A percentile compares a stretch with the other conserved stretches of the same genome.
phyloP scores from a whole-genome alignment of 306 rosid genomes.

The Vicia villosa region DNA sequence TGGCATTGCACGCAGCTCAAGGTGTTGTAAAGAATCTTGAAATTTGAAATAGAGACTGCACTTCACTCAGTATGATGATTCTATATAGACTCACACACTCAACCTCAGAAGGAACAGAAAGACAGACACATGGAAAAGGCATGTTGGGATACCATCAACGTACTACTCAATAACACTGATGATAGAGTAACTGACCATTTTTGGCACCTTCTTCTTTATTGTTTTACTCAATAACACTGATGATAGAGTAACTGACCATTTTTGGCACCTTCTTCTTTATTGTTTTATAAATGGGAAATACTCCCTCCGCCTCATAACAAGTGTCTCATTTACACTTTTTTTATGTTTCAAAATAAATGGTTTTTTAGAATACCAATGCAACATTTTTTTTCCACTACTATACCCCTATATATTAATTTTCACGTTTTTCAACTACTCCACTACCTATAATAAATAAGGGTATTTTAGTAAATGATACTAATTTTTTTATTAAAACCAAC shows the following conservation, averaged over 20 bases:
- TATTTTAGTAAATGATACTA: too few species aligned
- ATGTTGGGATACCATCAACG: constrained; percentile 16
- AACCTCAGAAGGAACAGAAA: constrained; percentile 19
- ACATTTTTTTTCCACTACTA: too few species aligned
- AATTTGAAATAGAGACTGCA: constrained; percentile 28
- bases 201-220: constrained; percentile 15
- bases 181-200: constrained; percentile 12
- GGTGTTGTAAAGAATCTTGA: constrained; percentile 27
- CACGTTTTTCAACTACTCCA: too few species aligned
- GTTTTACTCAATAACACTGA: not conserved
- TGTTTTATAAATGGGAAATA: too few species aligned
- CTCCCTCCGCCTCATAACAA: too few species aligned
- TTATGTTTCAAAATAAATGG: too few species aligned
- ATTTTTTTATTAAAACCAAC: too few species aligned
- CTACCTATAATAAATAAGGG: too few species aligned
- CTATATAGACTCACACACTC: not conserved
- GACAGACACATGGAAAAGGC: constrained; percentile 25
- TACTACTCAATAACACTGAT: not conserved
- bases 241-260: constrained; percentile 5
- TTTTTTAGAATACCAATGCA: too few species aligned
- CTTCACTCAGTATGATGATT: not conserved
- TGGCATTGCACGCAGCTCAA: constrained; percentile 5
- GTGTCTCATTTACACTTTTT: too few species aligned
- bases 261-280: constrained; percentile 19
- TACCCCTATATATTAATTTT: too few species aligned